Base-by-base conservation (phyloP, 495 filamentous ascomycete species). In the Trichocladium antarcticum region DNA sequence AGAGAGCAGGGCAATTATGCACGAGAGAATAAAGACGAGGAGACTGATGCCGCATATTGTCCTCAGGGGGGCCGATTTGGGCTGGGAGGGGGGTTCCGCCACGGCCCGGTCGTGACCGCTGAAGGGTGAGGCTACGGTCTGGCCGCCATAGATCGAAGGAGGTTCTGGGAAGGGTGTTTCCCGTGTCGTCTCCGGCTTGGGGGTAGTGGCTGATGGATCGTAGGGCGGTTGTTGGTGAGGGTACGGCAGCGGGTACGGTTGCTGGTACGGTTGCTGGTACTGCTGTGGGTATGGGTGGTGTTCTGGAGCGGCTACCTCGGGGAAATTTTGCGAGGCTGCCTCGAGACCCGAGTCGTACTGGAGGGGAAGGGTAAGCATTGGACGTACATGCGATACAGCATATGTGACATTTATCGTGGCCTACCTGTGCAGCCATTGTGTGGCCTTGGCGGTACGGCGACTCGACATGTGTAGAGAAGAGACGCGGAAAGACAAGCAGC, bases 321-420 rank as follows among this genome's bases (percentile, higher is more conserved):
- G 69, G 36, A 50, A 62, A 55, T 61, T 58, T 24, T 67, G 57
- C 49, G 53, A 57, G 29, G 60, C 61, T n/a, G 66, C 24, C 53
- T 72, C 69, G 20, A 66, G 61, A 27, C 65, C 68, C n/a, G 66
- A 54, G 15, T 68, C 58, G 55, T 65, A 64, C 63, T 52, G n/a
- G n/a, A n/a, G n/a, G n/a, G n/a, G n/a, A n/a, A n/a, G n/a, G n/a
- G n/a, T n/a, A n/a, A n/a, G n/a, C n/a, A n/a, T n/a, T n/a, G n/a
- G n/a, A n/a, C n/a, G n/a, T n/a, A n/a, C n/a, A n/a, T n/a, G n/a
- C n/a, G n/a, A n/a, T n/a, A n/a, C n/a, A n/a, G n/a, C n/a, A n/a
- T n/a, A n/a, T n/a, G n/a, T n/a, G n/a, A n/a, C n/a, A n/a, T n/a
- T n/a, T n/a, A n/a, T n/a, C n/a, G n/a, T n/a, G n/a, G n/a, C n/a